Percentiles rank a stretch among this genome's conserved stretches.
Evolutionary conservation across 495 filamentous ascomycete genomes (phyloP).

Genomic region (Podospora comata): DNA sequence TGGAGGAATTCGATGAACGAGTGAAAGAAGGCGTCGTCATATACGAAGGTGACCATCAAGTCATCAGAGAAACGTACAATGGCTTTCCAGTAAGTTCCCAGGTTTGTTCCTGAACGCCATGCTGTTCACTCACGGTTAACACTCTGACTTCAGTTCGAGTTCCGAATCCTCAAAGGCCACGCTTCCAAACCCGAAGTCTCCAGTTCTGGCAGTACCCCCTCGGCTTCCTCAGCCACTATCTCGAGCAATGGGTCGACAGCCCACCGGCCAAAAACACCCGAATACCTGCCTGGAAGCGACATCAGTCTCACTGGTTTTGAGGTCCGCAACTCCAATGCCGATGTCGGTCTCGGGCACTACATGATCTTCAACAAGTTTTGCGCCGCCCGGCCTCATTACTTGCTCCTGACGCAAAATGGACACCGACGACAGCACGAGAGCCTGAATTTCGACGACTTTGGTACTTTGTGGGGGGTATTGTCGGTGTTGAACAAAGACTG

Average conservation of each 20-base stretch:
- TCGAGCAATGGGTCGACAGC: background rate
- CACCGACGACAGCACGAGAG: slow-evolving; percentile 35
- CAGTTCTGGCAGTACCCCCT: background rate
- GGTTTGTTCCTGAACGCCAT: no score
- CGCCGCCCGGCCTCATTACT: slow-evolving; percentile 39
- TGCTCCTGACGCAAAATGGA: slow-evolving; percentile 41
- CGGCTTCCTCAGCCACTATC: background rate
- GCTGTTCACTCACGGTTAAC: background rate
- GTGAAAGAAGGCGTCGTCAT: background rate
- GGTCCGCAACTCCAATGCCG: slow-evolving; percentile 6
- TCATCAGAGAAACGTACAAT: background rate
- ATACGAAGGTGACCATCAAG: background rate
- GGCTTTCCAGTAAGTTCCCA: background rate
- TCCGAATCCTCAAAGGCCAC: background rate
- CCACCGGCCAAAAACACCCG: background rate
- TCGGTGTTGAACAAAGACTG: background rate
- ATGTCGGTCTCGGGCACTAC: slow-evolving; percentile 30
- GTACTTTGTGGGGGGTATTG: slow-evolving; percentile 13
- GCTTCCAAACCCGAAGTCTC: background rate
- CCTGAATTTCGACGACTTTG: slow-evolving; percentile 18
- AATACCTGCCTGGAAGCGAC: slow-evolving; percentile 28
- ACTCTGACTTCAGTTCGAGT: background rate
- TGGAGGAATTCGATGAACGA: background rate
- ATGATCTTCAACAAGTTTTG: slow-evolving; percentile 43
- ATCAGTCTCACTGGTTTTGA: slow-evolving; percentile 25